A percentile compares a stretch with the other conserved stretches of the same genome.
phyloP scores from a whole-genome alignment of 2,329 filamentous ascomycete species.

The Biscogniauxia mediterranea region DNA sequence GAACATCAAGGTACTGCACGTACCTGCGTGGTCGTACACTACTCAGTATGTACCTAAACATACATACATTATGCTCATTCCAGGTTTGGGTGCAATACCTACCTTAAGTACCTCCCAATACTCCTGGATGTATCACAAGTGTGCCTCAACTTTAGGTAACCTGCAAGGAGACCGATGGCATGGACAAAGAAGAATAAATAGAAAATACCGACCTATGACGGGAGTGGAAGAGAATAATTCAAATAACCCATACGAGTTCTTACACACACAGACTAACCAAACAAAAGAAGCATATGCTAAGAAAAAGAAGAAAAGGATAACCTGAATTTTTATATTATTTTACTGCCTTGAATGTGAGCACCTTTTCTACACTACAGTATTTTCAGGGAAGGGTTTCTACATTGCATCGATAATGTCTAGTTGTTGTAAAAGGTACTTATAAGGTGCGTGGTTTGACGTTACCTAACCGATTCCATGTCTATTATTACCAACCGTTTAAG shows the following conservation, averaged over 20 bases:
- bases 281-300: background rate
- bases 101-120: no score
- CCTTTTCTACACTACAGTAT: no score
- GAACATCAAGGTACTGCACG: background rate
- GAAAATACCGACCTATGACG: background rate
- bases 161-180: background rate
- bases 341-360: no score
- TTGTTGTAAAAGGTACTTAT: conserved; percentile 7
- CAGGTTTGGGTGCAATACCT: no score
- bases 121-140: background rate
- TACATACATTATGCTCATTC: background rate
- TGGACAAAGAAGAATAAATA: background rate
- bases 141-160: background rate
- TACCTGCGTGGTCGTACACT: background rate
- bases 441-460: background rate
- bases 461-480: background rate
- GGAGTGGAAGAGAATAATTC: background rate
- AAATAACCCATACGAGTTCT: no score
- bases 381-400: background rate
- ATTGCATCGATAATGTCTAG: background rate
- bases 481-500: background rate
- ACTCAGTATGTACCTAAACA: no score
- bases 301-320: background rate
- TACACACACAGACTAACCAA: background rate
- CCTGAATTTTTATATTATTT: no score